phyloP scores from a whole-genome alignment of 345 rosid species.

The Aquilaria sinensis region DNA sequence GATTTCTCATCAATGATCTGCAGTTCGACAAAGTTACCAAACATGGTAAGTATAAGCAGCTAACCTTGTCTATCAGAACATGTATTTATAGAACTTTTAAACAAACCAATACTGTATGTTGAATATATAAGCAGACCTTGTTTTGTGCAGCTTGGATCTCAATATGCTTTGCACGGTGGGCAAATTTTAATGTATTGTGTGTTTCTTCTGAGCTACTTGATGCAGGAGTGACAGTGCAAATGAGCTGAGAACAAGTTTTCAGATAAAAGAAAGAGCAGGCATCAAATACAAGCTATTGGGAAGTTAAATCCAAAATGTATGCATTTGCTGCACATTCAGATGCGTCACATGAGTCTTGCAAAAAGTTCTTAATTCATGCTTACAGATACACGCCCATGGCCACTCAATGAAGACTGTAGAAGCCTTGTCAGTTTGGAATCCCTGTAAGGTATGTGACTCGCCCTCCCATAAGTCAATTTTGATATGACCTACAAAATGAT shows the following conservation, averaged over 20 bases:
- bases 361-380: constrained; percentile 24
- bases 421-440: constrained; percentile 98
- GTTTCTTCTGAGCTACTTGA: constrained; percentile 97
- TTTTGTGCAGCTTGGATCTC: constrained; percentile 94
- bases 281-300: constrained; percentile 2
- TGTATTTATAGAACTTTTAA: constrained; percentile 3
- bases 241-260: constrained; percentile 58
- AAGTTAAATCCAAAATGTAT: not conserved
- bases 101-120: not conserved
- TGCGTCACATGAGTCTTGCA: constrained; percentile 13
- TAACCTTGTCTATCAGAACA: not conserved
- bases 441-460: constrained; percentile 92
- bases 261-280: constrained; percentile 17
- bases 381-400: constrained; percentile 99
- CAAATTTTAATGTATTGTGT: constrained; percentile 96
- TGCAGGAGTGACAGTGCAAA: constrained; percentile 97
- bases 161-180: constrained; percentile 98
- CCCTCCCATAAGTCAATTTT: constrained; percentile 87
- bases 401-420: constrained; percentile 94
- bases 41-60: not conserved
- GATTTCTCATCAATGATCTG: constrained; percentile 99
- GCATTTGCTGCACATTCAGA: not conserved
- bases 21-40: constrained; percentile 21
- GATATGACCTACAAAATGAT: constrained; percentile 74
- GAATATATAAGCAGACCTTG: constrained; percentile 41